Conservation (phyloP, 768 basidiomycete species). For the Podaxis sp. region DNA sequence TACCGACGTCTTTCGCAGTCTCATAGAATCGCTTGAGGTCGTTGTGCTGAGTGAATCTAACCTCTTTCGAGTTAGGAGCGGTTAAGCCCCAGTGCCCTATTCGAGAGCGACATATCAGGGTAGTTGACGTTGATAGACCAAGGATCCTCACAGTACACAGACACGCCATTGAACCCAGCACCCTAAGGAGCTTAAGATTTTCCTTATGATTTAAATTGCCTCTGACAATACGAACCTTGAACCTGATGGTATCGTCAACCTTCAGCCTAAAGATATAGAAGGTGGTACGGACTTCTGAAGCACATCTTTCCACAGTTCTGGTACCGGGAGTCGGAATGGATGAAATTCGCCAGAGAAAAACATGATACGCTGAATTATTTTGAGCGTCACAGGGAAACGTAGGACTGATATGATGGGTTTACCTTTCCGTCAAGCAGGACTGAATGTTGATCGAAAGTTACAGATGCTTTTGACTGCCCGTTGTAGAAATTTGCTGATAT, state of each 20-base stretch:
- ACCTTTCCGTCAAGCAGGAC: slow-evolving; percentile 34
- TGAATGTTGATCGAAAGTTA: slow-evolving; percentile 36
- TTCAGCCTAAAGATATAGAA: not conserved
- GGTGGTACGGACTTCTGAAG: slow-evolving; percentile 44
- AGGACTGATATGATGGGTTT: no score
- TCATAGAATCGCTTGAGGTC: slow-evolving; percentile 57
- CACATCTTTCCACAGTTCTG: slow-evolving; percentile 65
- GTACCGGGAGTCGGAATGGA: slow-evolving; percentile 63
- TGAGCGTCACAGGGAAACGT: not conserved
- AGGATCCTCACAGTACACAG: slow-evolving; percentile 51
- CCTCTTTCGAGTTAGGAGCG: slow-evolving; percentile 54
- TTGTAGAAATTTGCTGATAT: slow-evolving; percentile 21
- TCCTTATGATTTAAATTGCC: not conserved
- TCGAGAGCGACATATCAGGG: slow-evolving; percentile 15
- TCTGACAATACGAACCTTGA: not conserved
- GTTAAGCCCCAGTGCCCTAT: slow-evolving; percentile 64
- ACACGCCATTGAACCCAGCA: slow-evolving; percentile 63
- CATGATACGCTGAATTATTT: slow-evolving; percentile 38
- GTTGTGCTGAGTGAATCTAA: slow-evolving; percentile 60
- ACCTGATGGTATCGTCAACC: not conserved
- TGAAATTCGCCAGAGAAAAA: slow-evolving; percentile 70
- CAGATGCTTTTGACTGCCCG: slow-evolving; percentile 28
- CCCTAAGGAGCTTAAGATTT: slow-evolving; percentile 31
- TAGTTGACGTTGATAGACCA: slow-evolving; percentile 30
- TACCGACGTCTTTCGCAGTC: slow-evolving; percentile 57